Base-by-base conservation (phyloP, 805 yeast species). In the Ogataea siamensis region DNA sequence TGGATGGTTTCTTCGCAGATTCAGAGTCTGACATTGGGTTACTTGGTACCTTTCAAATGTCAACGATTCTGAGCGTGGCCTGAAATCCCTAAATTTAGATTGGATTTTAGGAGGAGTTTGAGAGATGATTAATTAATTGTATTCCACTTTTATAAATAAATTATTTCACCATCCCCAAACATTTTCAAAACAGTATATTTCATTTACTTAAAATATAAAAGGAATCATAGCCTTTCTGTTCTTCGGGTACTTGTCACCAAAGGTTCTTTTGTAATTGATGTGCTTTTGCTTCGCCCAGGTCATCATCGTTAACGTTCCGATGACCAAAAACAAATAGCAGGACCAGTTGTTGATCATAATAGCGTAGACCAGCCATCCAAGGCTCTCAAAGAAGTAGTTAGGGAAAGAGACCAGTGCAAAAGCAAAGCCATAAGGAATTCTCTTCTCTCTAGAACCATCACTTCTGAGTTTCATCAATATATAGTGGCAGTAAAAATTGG, bases 231-330 rank as follows among this genome's bases (percentile, higher is more conserved):
- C 83, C 57, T 87, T 82, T 64, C 88, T 82, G 58, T 76, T 71
- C 53, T 78, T 77, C 54, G 91, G 91, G 61, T 91, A 93, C 47
- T 78, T 76, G 51, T 78, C 78, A 17, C 88, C 87, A 66, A 84
- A 84, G 40, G 79, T 80, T 54, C 71, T 73, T 55, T 68, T 66
- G 59, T 81, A 83, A 39, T 78, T 68, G 53, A 67, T 70, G 64
- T 91, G 94, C 62, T 87, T 89, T 69, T 87, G 81, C 42, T 76
- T 72, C 15, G 98, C 97, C 97, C 98, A 91, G 37, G 77, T 51
- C 67, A 75, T 81, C 98, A 93, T 91, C 60, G 93, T 96, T 27
- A 62, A 73, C 10, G 84, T 68, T 33, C 93, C 82, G 33, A 87
- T 86, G 13, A 69, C 51, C 34, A 80, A 66, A 66, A 93, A 93